Evolutionary conservation across 345 rosid genomes (phyloP), one percentile per base, ranked within the genome.

Genomic region (Geranium brycei): DNA sequence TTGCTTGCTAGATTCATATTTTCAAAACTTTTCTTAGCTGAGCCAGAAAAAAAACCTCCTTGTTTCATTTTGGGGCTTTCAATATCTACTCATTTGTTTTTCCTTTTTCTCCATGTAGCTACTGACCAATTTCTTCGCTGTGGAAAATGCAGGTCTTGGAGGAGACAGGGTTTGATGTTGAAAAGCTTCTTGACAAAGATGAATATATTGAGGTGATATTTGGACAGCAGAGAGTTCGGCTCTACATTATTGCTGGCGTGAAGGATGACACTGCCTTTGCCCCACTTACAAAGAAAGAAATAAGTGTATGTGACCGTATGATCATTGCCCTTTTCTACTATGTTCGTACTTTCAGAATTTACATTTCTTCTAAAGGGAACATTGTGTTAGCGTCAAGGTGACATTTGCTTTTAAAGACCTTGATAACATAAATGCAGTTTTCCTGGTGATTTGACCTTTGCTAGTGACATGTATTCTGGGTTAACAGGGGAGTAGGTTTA

Each of bases 211-310:
- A 95, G 80, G 74, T 68, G 69, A 77, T 80, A 70, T 88, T 91
- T 82, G 95, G 97, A 61, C 89, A 88, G 82, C 99, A 95, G 76
- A 87, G 99, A 75, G 99, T 95, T 61, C 82, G 97, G 51, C 87
- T 91, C 55, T 95, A 91, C 75, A 88, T 91, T 64, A 79, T 95
- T 70, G 87, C 89, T 68, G 91, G 99, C 62, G 97, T 95, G 69
- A 82, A 82, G 66, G 91, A 88, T 70, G 89, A 88, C 76, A 95
- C 95, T 57, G 78, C 85, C 69, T 95, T 95, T 78, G 97, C 97
- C 61, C 99, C 97, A 6, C 99, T 65, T 17, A 95, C 97, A 4
- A 95, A 95, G 75, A 95, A 95, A 82, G 99, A 95, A 80, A 95
- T 95, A 67, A 95, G 96, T 77, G 99, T 95, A 83, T 65, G 99